Base-by-base conservation (phyloP, 2,329 filamentous ascomycete genomes). In the Ophiostoma ulmi region DNA sequence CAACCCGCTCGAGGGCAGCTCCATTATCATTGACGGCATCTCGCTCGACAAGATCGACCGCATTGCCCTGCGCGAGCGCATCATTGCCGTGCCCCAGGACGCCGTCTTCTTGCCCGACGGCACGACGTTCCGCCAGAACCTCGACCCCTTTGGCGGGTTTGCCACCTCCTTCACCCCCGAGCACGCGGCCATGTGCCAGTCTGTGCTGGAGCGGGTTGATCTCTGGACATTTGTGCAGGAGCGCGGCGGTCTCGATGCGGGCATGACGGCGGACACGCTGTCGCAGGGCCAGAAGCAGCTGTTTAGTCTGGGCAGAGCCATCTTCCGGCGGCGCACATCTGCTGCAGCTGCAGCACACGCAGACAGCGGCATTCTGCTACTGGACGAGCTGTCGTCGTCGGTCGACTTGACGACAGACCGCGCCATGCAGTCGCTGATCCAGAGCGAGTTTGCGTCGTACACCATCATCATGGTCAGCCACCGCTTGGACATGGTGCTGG, bases 271-370 rank as follows among this genome's bases (percentile, higher is more conserved):
- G 1, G 80, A 84, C 7, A 79, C 81, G 68, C 79, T 88, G 6
- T 85, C 82, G 5, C 83, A 85, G 44, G 89, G 89, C 0, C 88
- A 91, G 76, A 83, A 83, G 64, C 88, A 91, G 75, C 80, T 91
- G 0, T 88, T 91, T 74, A 87, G 84, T 73, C 81, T 91, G 0
- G 88, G 85, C 0, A 78, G 88, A 0, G 88, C 87, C 0, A 80
- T 90, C 22, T 77, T 90, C 8, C 78, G 83, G 5, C 73, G 26
- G 5, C 52, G 52, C n/a, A 58, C n/a, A 10, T 58, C 52, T 58
- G 52, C 52, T 1, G n/a, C 22, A 1, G 52, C 52, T 1, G n/a
- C 22, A 0, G 10, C 52, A 4, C 7, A 58, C 22, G 10, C 52
- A 10, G 52, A 58, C 52, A 14, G 14, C 26, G 70, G 71, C 5